phyloP scores from a whole-genome alignment of 352 stramenopile species.

The Globisporangium apiculatum region DNA sequence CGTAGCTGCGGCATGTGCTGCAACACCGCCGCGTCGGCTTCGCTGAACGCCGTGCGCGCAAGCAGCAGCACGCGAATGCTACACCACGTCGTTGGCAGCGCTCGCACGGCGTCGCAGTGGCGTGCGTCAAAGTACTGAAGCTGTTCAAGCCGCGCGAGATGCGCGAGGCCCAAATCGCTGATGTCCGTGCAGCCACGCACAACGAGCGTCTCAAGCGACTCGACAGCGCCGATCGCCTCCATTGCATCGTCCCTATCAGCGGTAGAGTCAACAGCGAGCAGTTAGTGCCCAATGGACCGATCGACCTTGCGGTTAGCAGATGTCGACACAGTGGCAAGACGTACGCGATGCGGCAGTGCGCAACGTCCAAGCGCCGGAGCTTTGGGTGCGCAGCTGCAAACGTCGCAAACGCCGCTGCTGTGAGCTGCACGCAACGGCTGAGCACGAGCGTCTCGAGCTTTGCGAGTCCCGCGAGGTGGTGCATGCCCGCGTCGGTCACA shows the following conservation, averaged over 20 bases:
- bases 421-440: constrained; percentile 47
- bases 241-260: constrained; percentile 22
- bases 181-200: constrained; percentile 38
- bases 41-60: constrained; percentile 48
- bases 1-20: constrained; percentile 37
- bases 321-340: neutral
- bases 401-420: constrained; percentile 33
- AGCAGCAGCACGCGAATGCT: constrained; percentile 52
- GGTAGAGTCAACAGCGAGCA: neutral
- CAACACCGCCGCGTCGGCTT: constrained; percentile 54
- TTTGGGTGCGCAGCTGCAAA: constrained; percentile 31
- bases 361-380: constrained; percentile 44
- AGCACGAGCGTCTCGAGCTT: constrained; percentile 47
- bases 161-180: constrained; percentile 23
- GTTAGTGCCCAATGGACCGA: neutral
- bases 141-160: constrained; percentile 21
- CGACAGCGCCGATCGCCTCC: constrained; percentile 25
- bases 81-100: constrained; percentile 42
- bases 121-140: constrained; percentile 64
- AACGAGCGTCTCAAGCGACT: constrained; percentile 29
- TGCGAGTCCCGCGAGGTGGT: constrained; percentile 31
- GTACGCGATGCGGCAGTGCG: constrained; percentile 45
- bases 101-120: constrained; percentile 52
- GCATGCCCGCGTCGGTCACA: constrained; percentile 49
- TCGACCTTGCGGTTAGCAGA: too few species aligned